Evolutionary conservation across 2,329 filamentous ascomycete species (phyloP).

Genomic region (Xylariomycetidae sp.): DNA sequence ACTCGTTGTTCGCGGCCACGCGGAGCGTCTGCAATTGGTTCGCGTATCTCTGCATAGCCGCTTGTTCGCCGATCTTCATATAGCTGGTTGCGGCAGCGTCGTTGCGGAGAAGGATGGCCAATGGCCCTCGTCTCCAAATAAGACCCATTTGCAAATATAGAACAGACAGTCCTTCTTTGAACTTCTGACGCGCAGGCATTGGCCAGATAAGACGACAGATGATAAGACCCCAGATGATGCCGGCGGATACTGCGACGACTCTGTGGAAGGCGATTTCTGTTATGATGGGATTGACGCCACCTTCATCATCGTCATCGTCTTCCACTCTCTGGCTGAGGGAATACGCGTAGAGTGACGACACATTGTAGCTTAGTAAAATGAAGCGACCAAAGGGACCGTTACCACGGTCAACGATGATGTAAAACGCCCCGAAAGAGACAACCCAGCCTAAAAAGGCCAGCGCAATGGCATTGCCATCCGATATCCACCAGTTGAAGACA

Average conservation of each 20-base stretch:
- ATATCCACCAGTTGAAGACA: constrained; percentile 71
- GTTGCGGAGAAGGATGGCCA: constrained; percentile 66
- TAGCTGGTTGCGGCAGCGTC: constrained; percentile 57
- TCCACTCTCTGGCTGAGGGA: constrained; percentile 76
- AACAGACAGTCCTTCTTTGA: constrained; percentile 85
- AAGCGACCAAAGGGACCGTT: constrained; percentile 91
- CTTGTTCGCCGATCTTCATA: constrained; percentile 83
- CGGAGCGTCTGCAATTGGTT: constrained; percentile 71
- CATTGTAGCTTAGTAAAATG: constrained; percentile 92
- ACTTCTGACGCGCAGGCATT: constrained; percentile 80
- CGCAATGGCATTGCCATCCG: constrained; percentile 66
- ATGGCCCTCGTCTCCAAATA: constrained; percentile 91
- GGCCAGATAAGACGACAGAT: constrained; percentile 90
- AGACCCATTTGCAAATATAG: constrained; percentile 92
- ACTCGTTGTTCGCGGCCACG: constrained; percentile 72
- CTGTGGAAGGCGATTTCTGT: constrained; percentile 84
- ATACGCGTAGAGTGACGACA: constrained; percentile 91
- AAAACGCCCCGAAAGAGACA: constrained; percentile 79
- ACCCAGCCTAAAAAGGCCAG: constrained; percentile 80
- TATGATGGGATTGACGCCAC: constrained; percentile 77
- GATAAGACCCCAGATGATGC: constrained; percentile 88
- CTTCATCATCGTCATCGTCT: constrained; percentile 83
- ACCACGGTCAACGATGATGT: constrained; percentile 77
- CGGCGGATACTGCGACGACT: constrained; percentile 78
- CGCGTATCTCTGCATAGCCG: constrained; percentile 77